A percentile compares a stretch with the other conserved stretches of the same genome.
These are phyloP conservation scores for Seminavis robusta DNA, from an alignment of 108 stramenopile species.

Conservation along the genomic window DNA sequence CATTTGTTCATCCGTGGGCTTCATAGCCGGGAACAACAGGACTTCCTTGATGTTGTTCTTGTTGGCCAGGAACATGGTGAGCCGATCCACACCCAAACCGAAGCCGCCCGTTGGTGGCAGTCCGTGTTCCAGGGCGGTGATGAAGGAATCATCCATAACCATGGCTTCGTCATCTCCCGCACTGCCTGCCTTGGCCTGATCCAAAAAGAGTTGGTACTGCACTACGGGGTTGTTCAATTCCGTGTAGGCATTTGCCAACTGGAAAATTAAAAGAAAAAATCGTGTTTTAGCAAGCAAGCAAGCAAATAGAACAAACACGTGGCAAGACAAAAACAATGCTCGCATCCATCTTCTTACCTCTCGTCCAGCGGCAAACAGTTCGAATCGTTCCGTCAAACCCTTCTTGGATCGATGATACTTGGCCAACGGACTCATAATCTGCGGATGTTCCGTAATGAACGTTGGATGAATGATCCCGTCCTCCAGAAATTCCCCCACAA, in stretches of 20 bases:
- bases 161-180: constrained; percentile 99
- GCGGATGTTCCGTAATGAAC: constrained; percentile 95
- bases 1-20: constrained; percentile 91
- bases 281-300: constrained; percentile 13
- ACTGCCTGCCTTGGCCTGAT: constrained; percentile 91
- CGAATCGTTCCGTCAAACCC: constrained; percentile 97
- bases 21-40: constrained; percentile 99
- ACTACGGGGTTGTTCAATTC: constrained; percentile 98
- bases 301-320: background rate
- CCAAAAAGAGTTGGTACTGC: constrained; percentile 92
- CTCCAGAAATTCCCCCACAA: constrained; percentile 97
- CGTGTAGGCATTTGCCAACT: constrained; percentile 99
- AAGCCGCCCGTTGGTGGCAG: constrained; percentile 99
- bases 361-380: constrained; percentile 96
- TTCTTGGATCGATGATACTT: constrained; percentile 96
- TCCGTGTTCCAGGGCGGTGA: constrained; percentile 96
- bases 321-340: background rate
- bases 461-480: constrained; percentile 85
- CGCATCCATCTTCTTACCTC: constrained; percentile 65
- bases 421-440: constrained; percentile 98
- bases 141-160: constrained; percentile 96
- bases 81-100: constrained; percentile 97
- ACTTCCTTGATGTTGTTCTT: constrained; percentile 99
- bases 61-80: constrained; percentile 99
- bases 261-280: constrained; percentile 21